Evolutionary conservation across 768 basidiomycete genomes (phyloP).

Genomic region (Cyclocybe cylindracea): DNA sequence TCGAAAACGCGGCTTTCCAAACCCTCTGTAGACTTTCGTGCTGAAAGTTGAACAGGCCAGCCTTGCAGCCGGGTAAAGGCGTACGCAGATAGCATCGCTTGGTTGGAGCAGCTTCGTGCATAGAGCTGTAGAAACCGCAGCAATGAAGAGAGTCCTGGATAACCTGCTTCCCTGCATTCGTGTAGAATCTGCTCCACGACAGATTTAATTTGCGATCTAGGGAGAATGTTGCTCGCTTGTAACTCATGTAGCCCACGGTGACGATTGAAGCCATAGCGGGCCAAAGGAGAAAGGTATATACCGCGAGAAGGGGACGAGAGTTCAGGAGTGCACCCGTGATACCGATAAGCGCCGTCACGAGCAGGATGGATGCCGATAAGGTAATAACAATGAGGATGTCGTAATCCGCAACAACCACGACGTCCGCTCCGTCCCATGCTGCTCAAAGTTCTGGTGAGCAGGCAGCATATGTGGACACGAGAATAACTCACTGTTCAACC

Average conservation of each 20-base stretch:
- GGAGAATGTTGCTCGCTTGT: constrained; percentile 59
- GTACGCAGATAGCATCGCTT: constrained; percentile 62
- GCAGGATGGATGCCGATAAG: constrained; percentile 52
- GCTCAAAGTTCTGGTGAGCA: constrained; percentile 1
- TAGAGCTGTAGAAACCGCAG: constrained; percentile 64
- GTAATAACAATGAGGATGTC: constrained; percentile 58
- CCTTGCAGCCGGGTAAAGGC: constrained; percentile 68
- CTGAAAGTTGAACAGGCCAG: constrained; percentile 56
- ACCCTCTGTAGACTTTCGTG: constrained; percentile 42
- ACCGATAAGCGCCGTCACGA: constrained; percentile 62
- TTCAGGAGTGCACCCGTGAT: constrained; percentile 62
- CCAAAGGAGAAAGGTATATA: constrained; percentile 71
- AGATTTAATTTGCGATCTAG: constrained; percentile 68
- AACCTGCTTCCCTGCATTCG: constrained; percentile 49
- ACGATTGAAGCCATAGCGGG: constrained; percentile 58
- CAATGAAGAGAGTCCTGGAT: constrained; percentile 66
- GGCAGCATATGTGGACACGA: not conserved
- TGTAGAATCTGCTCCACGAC: constrained; percentile 67
- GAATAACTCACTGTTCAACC: constrained; percentile 52
- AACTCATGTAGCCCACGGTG: constrained; percentile 63
- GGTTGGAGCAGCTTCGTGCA: constrained; percentile 62
- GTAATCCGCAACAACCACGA: constrained; percentile 60
- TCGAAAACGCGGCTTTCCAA: constrained; percentile 53
- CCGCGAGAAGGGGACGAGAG: constrained; percentile 65
- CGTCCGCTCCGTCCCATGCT: constrained; percentile 67